phyloP scores from a whole-genome alignment of 306 rosid genomes.

The Arachis stenosperma region DNA sequence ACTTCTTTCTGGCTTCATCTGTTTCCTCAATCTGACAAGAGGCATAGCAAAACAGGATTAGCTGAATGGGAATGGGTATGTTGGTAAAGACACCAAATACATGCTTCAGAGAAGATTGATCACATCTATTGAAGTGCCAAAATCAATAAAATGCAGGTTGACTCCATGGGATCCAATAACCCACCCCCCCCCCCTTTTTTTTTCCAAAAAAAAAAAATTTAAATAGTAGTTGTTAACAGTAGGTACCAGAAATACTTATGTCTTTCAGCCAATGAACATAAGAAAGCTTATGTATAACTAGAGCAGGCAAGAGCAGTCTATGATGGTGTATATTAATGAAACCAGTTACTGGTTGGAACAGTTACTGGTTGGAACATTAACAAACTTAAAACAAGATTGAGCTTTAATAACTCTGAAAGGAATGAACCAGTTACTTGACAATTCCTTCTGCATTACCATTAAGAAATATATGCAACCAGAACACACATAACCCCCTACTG shows the following conservation, averaged over 20 bases:
- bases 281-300: neutral
- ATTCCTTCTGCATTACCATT: too few species aligned
- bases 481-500: neutral
- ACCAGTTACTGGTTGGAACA: too few species aligned
- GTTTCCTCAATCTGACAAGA: constrained; percentile 69
- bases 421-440: too few species aligned
- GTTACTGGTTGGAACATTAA: too few species aligned
- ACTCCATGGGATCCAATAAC: neutral
- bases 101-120: constrained; percentile 17
- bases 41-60: constrained; percentile 21
- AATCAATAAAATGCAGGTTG: constrained; percentile 12
- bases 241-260: neutral
- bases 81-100: neutral
- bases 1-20: constrained; percentile 96
- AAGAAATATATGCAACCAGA: too few species aligned
- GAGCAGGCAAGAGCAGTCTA: neutral
- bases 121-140: constrained; percentile 13
- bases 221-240: neutral
- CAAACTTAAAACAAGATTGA: too few species aligned
- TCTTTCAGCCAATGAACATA: constrained; percentile 4
- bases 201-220: neutral
- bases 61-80: neutral
- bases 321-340: too few species aligned
- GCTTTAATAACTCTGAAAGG: too few species aligned
- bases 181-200: neutral